Conservation (phyloP, 768 basidiomycete species). For the Tubosaeta sp. region DNA sequence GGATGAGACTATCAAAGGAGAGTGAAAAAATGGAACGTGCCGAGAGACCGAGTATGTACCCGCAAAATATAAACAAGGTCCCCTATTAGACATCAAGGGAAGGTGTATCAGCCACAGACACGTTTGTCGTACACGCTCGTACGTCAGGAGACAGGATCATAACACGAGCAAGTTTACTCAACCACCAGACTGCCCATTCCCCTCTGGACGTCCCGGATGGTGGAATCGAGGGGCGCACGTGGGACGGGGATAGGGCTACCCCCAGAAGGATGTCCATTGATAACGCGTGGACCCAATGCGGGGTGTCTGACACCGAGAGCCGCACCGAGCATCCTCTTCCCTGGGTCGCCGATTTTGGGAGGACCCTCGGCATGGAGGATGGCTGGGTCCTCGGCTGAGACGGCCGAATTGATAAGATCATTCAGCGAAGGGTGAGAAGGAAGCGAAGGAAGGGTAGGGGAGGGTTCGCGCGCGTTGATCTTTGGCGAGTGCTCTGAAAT, state of each 20-base stretch:
- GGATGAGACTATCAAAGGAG: constrained; percentile 26
- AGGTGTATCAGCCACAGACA: constrained; percentile 16
- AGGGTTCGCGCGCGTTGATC: constrained; percentile 60
- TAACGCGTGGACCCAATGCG: constrained; percentile 56
- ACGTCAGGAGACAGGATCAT: constrained; percentile 14
- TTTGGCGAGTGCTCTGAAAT: constrained; percentile 49
- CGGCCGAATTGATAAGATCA: constrained; percentile 73
- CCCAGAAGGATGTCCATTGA: constrained; percentile 38
- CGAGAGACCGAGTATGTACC: constrained; percentile 5
- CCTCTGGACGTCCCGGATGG: constrained; percentile 66
- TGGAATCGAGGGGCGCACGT: constrained; percentile 46
- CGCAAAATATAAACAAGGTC: constrained; percentile 18
- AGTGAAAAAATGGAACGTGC: constrained; percentile 19
- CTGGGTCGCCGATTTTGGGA: constrained; percentile 85
- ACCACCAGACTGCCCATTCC: constrained; percentile 74
- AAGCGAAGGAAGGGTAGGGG: constrained; percentile 75
- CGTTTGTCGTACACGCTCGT: constrained; percentile 19
- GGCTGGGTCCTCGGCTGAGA: constrained; percentile 59
- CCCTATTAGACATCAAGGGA: constrained; percentile 17
- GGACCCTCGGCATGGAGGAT: constrained; percentile 51
- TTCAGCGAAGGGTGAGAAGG: constrained; percentile 84
- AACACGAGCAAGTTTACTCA: constrained; percentile 44
- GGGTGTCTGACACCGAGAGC: constrained; percentile 84
- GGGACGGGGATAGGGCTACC: constrained; percentile 21
- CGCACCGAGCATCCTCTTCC: constrained; percentile 84